Conservation (phyloP, 768 basidiomycete species). For the Tylopilus sp. region DNA sequence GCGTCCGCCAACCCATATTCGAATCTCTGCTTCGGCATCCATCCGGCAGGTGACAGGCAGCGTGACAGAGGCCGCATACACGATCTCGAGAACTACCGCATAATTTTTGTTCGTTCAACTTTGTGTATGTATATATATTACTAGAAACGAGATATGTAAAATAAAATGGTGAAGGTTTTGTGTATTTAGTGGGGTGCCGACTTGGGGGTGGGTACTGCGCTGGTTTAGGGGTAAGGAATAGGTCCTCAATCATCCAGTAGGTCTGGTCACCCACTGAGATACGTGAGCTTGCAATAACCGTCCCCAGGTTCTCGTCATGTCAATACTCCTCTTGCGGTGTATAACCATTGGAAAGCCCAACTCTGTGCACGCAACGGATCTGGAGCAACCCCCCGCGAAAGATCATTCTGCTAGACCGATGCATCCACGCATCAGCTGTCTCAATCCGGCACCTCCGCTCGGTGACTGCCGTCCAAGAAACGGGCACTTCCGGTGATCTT, state of each 20-base stretch:
- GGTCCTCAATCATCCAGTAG: not conserved
- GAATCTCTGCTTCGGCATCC: not conserved
- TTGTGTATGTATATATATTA: too few species aligned
- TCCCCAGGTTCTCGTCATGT: slow-evolving; percentile 1
- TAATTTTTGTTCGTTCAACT: too few species aligned
- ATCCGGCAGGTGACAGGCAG: not conserved
- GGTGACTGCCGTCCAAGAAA: slow-evolving; percentile 21
- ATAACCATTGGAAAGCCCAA: not conserved
- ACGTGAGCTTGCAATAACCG: slow-evolving; percentile 6
- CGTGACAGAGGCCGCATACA: not conserved
- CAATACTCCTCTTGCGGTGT: not conserved
- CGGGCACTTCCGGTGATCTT: slow-evolving; percentile 20
- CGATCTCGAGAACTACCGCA: not conserved
- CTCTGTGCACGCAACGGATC: not conserved
- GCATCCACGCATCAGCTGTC: slow-evolving; percentile 11
- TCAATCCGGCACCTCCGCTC: slow-evolving; percentile 26
- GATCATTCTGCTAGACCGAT: slow-evolving; percentile 7
- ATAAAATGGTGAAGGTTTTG: too few species aligned
- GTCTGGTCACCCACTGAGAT: slow-evolving; percentile 12
- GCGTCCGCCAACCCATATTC: too few species aligned
- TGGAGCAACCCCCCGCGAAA: slow-evolving; percentile 4
- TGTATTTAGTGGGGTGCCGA: too few species aligned
- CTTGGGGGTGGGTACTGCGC: too few species aligned
- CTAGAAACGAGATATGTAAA: too few species aligned
- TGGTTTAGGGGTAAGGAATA: too few species aligned